These are phyloP conservation scores for Coniella lustricola DNA, from an alignment of 2,329 filamentous ascomycete species.

Conservation along the genomic window DNA sequence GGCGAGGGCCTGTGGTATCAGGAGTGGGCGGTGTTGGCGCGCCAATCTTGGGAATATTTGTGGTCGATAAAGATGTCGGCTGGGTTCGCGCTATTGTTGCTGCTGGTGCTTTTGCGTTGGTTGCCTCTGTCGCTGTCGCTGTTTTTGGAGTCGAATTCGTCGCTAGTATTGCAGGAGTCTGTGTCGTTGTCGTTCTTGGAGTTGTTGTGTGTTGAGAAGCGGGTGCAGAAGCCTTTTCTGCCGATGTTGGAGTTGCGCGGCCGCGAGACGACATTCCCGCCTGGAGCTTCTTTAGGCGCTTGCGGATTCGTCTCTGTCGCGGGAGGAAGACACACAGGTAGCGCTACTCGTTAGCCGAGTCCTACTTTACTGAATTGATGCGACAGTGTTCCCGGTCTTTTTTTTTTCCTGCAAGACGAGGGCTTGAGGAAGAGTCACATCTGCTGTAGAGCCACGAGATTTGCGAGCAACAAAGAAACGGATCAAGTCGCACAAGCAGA, in stretches of 20 bases:
- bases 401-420: too few relatives aligned
- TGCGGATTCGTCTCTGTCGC: slow-evolving; percentile 9
- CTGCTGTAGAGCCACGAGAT: too few relatives aligned
- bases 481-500: too few relatives aligned
- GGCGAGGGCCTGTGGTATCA: slow-evolving; percentile 6
- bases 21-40: slow-evolving; percentile 3
- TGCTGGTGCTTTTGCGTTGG: too few relatives aligned
- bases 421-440: too few relatives aligned
- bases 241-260: background rate
- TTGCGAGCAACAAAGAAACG: background rate
- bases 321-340: background rate
- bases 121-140: too few relatives aligned
- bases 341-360: background rate
- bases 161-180: background rate
- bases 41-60: background rate
- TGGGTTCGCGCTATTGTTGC: too few relatives aligned
- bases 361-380: background rate
- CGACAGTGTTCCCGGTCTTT: background rate
- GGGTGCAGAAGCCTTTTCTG: too few relatives aligned
- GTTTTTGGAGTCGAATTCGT: too few relatives aligned
- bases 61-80: background rate
- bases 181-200: background rate
- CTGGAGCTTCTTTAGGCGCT: slow-evolving; percentile 12
- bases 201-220: background rate
- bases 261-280: slow-evolving; percentile 10